Percentiles rank a stretch among this genome's conserved stretches.
Evolutionary conservation across 2,329 filamentous ascomycete species (phyloP).

Genomic region (Neurospora sp.): DNA sequence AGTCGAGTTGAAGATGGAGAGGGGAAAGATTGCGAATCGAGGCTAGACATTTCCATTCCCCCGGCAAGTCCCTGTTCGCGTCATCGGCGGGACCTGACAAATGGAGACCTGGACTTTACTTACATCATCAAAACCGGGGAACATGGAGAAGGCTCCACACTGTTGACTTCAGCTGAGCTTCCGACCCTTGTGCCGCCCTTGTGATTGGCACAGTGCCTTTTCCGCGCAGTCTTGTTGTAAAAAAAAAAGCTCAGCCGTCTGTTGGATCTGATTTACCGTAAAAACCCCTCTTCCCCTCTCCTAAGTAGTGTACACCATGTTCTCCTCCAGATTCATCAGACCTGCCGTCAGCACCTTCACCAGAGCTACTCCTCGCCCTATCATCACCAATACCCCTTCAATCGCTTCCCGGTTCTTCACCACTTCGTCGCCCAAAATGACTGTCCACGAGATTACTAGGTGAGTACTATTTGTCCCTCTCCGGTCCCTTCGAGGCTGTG

Average conservation of each 20-base stretch:
- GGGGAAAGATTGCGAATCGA: neutral
- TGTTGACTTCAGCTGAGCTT: neutral
- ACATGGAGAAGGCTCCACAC: constrained; percentile 5
- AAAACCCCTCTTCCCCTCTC: neutral
- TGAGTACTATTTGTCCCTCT: constrained; percentile 17
- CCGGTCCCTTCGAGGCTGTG: neutral
- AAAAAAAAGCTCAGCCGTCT: neutral
- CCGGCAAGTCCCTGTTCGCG: neutral
- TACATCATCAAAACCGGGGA: constrained; percentile 10
- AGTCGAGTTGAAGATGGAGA: neutral
- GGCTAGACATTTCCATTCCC: neutral
- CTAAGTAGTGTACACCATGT: neutral
- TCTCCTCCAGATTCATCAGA: constrained; percentile 6
- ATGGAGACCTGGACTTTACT: constrained; percentile 1
- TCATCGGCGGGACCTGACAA: constrained; percentile 9
- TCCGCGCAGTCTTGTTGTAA: neutral
- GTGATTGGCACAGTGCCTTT: neutral
- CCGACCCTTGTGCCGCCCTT: neutral
- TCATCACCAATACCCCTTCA: constrained; percentile 9
- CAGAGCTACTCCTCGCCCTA: constrained; percentile 6
- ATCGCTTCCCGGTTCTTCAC: constrained; percentile 21
- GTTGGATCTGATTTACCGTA: neutral
- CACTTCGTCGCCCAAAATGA: constrained; percentile 31
- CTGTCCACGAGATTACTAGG: constrained; percentile 30
- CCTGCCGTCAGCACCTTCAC: neutral